Evolutionary conservation across 495 filamentous ascomycete genomes (phyloP), one percentile per base, ranked within the genome.

Genomic region (Penicillium goetzii): DNA sequence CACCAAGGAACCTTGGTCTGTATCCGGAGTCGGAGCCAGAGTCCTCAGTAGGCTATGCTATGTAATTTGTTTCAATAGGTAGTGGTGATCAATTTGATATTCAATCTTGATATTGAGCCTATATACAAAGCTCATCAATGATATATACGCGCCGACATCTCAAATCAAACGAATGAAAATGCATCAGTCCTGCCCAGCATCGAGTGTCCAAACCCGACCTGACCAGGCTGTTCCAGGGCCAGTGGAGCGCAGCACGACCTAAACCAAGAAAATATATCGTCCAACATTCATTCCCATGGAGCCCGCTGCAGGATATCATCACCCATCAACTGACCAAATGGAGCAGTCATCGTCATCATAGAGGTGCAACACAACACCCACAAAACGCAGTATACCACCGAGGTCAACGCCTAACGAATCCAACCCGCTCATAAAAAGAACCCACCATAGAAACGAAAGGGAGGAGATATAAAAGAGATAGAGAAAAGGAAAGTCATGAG

Each of bases 401-500:
- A 32, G 9, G 30, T 33, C 3, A 56, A 58, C 54, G 36, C 34
- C 28, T 25, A 25, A 36, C 41, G 7, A 32, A 28, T n/a, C 49
- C 25, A 5, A 26, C 47, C 26, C 21, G 47, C 47, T 14, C 47
- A 5, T 26, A 43, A 26, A 56, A 36, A 21, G 59, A 41, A 54
- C 40, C n/a, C 40, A 43, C 40, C 43, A 40, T 56, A 62, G 41
- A 66, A 56, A 57, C 30, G 59, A 36, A 36, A 38, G n/a, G 5
- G 19, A 21, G 25, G 28, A 55, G 25, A 26, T 15, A 51, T 63
- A 58, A 38, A 40, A 60, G 51, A 60, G 52, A 65, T 60, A 59
- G 33, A 70, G 65, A 60, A 67, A 69, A 68, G 51, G 45, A 60
- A 66, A 70, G 69, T 75, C 76, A 78, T 80, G 72, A 76, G 68